Evolutionary conservation across 164 flowering plant species (phyloP).

Genomic region (Nelumbo lutea): DNA sequence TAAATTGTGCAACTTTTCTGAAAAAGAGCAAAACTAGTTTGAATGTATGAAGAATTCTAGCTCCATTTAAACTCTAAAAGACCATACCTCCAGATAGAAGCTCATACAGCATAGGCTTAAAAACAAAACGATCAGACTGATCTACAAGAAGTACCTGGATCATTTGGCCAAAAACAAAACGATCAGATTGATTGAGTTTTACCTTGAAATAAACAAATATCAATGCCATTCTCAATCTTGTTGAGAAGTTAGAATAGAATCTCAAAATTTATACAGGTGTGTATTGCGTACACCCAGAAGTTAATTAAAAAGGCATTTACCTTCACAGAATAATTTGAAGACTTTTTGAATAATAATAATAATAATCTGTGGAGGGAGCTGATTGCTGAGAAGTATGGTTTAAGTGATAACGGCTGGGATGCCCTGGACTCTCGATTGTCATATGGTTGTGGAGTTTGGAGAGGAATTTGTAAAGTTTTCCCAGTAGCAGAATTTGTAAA

Average conservation of each 20-base stretch:
- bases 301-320: not conserved
- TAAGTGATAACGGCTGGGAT: too few relatives aligned
- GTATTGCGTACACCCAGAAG: not conserved
- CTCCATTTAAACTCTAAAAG: not conserved
- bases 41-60: not conserved
- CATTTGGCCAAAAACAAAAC: constrained; percentile 1
- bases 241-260: not conserved
- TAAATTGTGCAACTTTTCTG: not conserved
- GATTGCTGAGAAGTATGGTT: too few relatives aligned
- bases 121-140: constrained; percentile 91
- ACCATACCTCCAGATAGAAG: constrained; percentile 90
- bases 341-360: not conserved
- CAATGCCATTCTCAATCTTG: not conserved
- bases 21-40: not conserved
- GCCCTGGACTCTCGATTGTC: too few relatives aligned
- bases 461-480: too few relatives aligned
- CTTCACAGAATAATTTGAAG: too few relatives aligned
- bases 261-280: not conserved
- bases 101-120: constrained; percentile 95
- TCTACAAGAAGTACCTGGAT: constrained; percentile 86
- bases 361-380: too few relatives aligned
- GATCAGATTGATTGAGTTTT: not conserved
- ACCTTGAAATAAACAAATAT: not conserved
- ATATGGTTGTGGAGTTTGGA: too few relatives aligned
- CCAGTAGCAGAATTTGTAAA: too few relatives aligned